Evolutionary conservation across 805 yeast genomes (phyloP), one percentile per base, ranked within the genome.

Genomic region (Nematodospora valgi): DNA sequence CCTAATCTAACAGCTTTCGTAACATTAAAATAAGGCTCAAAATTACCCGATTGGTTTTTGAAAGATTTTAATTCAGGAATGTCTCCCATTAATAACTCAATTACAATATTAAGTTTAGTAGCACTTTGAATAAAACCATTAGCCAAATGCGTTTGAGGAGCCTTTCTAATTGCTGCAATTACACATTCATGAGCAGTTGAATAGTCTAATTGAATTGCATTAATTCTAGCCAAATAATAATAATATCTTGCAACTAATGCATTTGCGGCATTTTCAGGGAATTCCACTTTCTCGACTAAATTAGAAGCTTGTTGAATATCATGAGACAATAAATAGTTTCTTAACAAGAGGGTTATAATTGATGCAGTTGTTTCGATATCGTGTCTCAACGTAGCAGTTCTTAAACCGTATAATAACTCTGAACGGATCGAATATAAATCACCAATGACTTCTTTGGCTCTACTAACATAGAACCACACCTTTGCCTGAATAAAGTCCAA

Each of bases 21-120:
- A 28, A 93, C 82, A 40, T 81, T 83, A 46, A 85, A 79, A 57
- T 93, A 93, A 21, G 98, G 96, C 42, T 68, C 72, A 41, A 88
- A 70, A 3, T 84, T 72, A 33, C 70, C 68, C 45, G 76, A 78
- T 11, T 76, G 64, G 5, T 51, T 45, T 51, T 85, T 83, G 70
- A 93, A 93, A 23, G 77, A 75, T 32, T 87, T 72, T 46, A 94
- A 70, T 51, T 87, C 96, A 12, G 98, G 98, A 46, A 93, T 82
- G 50, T 93, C 98, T 39, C 99, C 98, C 78, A 91, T 89, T 50
- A 93, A 76, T 53, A 93, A 70, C 64, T 93, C 96, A 49, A 93
- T 86, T 40, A 89, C 73, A 43, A 91, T 84, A 54, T 79, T 83
- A 48, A 93, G 74, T 65, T 93, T 93, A 46, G 89, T 80, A 3